Conservation (phyloP, 202 grass and related monocot species). For the Brachypodium distachyon region DNA sequence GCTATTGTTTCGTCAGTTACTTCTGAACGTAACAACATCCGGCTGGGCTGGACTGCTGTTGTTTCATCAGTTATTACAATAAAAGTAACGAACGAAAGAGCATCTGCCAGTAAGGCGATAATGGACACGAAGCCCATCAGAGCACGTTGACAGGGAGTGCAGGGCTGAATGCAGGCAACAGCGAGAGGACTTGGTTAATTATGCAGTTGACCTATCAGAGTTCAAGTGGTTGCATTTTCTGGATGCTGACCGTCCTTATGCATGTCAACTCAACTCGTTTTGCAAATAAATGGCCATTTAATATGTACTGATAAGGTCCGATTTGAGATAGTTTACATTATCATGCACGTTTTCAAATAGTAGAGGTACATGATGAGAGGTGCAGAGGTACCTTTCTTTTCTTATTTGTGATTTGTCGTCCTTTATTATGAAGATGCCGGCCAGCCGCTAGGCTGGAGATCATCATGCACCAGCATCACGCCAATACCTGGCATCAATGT, state of each 20-base stretch:
- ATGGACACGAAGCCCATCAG: background rate
- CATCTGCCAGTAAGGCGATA: too few species aligned
- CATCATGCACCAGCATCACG: background rate
- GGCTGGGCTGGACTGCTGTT: too few species aligned
- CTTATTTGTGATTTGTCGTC: background rate
- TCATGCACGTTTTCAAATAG: background rate
- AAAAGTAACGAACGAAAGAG: too few species aligned
- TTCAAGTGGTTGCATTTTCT: background rate
- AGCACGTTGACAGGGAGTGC: background rate
- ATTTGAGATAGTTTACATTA: background rate
- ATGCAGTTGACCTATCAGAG: background rate
- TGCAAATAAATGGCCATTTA: background rate
- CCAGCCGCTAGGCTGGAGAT: background rate
- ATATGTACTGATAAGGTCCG: background rate
- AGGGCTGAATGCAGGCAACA: background rate
- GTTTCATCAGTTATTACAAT: too few species aligned
- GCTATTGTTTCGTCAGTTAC: too few species aligned
- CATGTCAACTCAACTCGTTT: conserved; percentile 10
- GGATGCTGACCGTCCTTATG: conserved; percentile 15
- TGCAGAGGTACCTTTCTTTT: background rate
- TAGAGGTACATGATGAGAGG: background rate
- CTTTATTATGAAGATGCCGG: background rate
- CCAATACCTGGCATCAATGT: background rate
- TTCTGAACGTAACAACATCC: too few species aligned
- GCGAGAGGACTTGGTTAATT: background rate